Evolutionary conservation across 106 monocot genomes (phyloP), one percentile per base, ranked within the genome.

Genomic region (Iris macrosiphon): DNA sequence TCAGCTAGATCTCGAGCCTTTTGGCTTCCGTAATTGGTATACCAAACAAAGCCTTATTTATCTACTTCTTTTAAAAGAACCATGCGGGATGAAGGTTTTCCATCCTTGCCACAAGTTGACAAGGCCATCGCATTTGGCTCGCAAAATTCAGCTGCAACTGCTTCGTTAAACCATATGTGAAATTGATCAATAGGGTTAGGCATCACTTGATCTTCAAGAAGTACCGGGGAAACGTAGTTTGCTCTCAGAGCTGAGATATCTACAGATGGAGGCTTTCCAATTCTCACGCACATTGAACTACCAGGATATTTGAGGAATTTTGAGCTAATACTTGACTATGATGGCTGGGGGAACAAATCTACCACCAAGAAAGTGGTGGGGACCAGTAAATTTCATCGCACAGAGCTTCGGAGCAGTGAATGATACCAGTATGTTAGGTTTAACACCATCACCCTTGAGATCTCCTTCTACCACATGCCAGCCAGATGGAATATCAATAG

Each of bases 401-500:
- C 89, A 85, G 33, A 89, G 76, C 74, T 96, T 96, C 66, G 95
- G 95, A 62, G 89, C 89, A 58, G 95, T 96, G 45, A 96, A 67
- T 75, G 95, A 96, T 43, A 96, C 71, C 95, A 89, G 42, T 31
- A 77, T 26, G 53, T 96, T 75, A 66, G 95, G 89, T 65, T 77
- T 86, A 65, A 90, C 72, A 6, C 95, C 89, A 59, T 63, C 74
- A 26, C 84, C 77, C 61, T 52, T 52, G 16, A 75, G 34, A 57
- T 90, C 85, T 70, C 95, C 95, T 67, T 82, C 76, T 75, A 89
- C 95, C 57, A 96, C 95, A 70, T 96, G 74, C 95, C 95, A 96
- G n/a, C 95, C 95, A 43, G 95, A 96, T 59, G 95, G 95, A 69
- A 96, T 80, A 80, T 96, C 95, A 73, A 96, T 66, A 55, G 95